Evolutionary conservation across 1,284 basidiomycete species (phyloP), one percentile per base, ranked within the genome.

Genomic region (Ceratobasidium sp.): DNA sequence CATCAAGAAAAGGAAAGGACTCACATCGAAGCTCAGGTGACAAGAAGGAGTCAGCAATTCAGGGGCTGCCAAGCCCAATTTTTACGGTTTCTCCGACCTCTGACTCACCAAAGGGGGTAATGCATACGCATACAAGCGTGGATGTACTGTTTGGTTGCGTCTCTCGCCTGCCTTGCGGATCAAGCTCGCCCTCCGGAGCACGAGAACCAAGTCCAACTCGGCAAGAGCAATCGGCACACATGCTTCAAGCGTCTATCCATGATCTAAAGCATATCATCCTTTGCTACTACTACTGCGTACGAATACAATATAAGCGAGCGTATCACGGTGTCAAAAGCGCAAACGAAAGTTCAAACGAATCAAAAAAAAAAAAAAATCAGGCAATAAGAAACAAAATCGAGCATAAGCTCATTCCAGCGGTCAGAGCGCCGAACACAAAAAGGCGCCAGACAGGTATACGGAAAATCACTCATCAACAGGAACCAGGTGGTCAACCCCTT

Each of bases 221-320:
- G 36, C 36, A 41, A 5, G 36, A 11, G 36, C 36, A 17, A 51
- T 27, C 15, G 15, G 5, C 19, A 24, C 19, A 5, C 17, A 7
- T 4, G 50, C 19, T 17, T 51, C 17, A 6, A 51, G 19, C 24
- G 4, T 6, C 29, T 14, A 17, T 41, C 15, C 24, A 22, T 59
- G 56, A 59, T 59, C 36, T n/a, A 27, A 24, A 27, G 53, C 36
- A 62, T 62, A 36, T 45, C 29, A 66, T 44, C 53, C 48, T 54
- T 54, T 29, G 53, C 48, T 66, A 66, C 27, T 33, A 66, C 53
- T 45, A 59, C 22, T 9, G 29, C 53, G 44, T 53, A 59, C 22
- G 66, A 57, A 69, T 69, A 69, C 53, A 69, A 69, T 69, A 69
- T 47, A 48, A 36, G 33, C 45, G 57, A 51, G 54, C 19, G 24